Conservation (phyloP, 2,329 filamentous ascomycete genomes). For the Xylariaceae sp. region DNA sequence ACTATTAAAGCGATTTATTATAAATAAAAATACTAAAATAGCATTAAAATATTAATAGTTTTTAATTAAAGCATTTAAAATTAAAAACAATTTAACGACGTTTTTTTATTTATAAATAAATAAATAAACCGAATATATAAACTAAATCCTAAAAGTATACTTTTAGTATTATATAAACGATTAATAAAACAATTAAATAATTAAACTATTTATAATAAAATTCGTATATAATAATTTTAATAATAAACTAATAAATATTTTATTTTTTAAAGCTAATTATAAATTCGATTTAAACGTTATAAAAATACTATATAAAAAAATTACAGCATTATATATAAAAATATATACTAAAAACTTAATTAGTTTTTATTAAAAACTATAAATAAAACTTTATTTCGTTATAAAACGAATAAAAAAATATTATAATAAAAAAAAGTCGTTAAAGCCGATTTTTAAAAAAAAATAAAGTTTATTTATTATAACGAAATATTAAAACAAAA, state of each 20-base stretch:
- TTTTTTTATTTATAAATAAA: constrained; percentile 10
- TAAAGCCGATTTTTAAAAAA: constrained; percentile 1
- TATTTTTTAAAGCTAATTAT: constrained; percentile 1
- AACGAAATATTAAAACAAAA: constrained; percentile 6
- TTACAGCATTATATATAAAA: constrained; percentile 6
- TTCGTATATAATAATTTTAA: constrained; percentile 11
- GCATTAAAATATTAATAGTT: constrained; percentile 2
- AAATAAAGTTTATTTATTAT: constrained; percentile 3
- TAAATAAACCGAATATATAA: constrained; percentile 8
- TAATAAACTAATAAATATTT: constrained; percentile 5
- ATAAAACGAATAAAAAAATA: neutral
- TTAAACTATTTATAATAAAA: constrained; percentile 9
- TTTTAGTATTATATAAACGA: constrained; percentile 8
- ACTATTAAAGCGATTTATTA: constrained; percentile 7
- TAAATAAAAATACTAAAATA: neutral
- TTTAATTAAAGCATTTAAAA: constrained; percentile 4
- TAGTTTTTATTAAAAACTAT: constrained; percentile 7
- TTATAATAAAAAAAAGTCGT: constrained; percentile 10
- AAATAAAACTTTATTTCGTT: constrained; percentile 9
- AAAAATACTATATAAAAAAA: constrained; percentile 1
- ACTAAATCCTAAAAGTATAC: constrained; percentile 10
- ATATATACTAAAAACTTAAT: constrained; percentile 3
- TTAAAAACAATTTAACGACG: constrained; percentile 6
- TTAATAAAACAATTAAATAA: constrained; percentile 9
- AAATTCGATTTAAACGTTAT: constrained; percentile 2